phyloP scores from a whole-genome alignment of 495 filamentous ascomycete genomes.

The Neurospora africana region DNA sequence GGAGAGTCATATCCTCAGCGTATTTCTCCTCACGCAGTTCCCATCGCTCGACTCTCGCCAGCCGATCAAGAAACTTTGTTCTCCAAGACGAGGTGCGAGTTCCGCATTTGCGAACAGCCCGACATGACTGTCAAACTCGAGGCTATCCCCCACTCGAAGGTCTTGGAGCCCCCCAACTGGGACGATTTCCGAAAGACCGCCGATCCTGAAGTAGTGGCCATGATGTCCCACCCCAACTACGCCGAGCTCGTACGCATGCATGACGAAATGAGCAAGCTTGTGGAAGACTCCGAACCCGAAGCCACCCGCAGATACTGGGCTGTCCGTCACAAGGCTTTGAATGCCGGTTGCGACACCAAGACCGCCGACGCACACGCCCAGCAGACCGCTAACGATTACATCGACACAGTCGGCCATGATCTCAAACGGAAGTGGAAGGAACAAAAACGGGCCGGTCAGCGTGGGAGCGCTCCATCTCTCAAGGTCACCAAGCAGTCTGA shows the following conservation, averaged over 20 bases:
- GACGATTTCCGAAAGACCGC: background rate
- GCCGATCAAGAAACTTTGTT: conserved; percentile 14
- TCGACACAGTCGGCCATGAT: background rate
- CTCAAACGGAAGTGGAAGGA: background rate
- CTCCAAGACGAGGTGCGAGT: conserved; percentile 1
- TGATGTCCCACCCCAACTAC: conserved; percentile 8
- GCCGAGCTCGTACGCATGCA: background rate
- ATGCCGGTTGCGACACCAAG: background rate
- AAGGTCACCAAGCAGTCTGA: background rate
- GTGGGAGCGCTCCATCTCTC: background rate
- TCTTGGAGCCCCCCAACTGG: background rate
- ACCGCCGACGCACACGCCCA: background rate
- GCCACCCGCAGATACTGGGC: background rate
- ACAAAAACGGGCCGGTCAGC: background rate
- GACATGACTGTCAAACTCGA: conserved; percentile 10
- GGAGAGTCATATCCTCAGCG: background rate
- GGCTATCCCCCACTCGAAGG: background rate
- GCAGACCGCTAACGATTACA: background rate
- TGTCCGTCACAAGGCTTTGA: background rate
- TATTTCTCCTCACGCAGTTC: conserved; percentile 1
- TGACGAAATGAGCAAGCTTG: background rate
- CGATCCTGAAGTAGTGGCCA: conserved; percentile 9
- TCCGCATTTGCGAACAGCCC: conserved; percentile 6
- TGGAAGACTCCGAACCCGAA: background rate
- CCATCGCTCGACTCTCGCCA: conserved; percentile 13